Conservation (phyloP, 164 flowering plant species). For the Sextonia rubra region DNA sequence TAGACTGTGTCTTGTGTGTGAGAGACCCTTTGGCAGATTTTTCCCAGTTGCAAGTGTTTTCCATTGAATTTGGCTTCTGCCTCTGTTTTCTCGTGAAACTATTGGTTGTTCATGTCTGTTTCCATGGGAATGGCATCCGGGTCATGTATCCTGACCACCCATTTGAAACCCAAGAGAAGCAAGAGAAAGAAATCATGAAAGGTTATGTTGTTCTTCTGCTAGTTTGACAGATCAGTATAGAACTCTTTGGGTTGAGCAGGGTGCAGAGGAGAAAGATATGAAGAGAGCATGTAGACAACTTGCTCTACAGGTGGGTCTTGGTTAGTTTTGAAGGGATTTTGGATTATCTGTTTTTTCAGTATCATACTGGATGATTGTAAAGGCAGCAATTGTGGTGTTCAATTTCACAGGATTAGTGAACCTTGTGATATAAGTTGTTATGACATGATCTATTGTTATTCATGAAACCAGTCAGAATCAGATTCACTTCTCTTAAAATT, state of each 20-base stretch:
- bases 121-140: not conserved
- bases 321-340: not conserved
- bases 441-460: too few species aligned
- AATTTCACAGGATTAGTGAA: conserved; percentile 76
- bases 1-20: too few species aligned
- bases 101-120: not conserved
- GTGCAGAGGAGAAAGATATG: conserved; percentile 84
- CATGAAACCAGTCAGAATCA: too few species aligned
- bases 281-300: conserved; percentile 75
- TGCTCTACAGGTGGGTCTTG: conserved; percentile 60
- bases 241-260: conserved; percentile 55
- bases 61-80: not conserved
- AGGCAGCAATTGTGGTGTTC: conserved; percentile 70
- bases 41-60: too few species aligned
- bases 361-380: conserved; percentile 97
- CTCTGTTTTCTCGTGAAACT: not conserved
- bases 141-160: not conserved
- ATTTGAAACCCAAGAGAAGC: not conserved
- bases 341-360: conserved; percentile 40
- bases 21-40: too few species aligned
- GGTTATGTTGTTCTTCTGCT: conserved; percentile 11
- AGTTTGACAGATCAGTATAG: conserved; percentile 49
- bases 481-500: too few species aligned
- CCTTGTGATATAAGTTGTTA: conserved; percentile 71
- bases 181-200: not conserved